These are phyloP conservation scores for Guyanaporus albipodus DNA, from an alignment of 768 basidiomycete species.

Conservation along the genomic window DNA sequence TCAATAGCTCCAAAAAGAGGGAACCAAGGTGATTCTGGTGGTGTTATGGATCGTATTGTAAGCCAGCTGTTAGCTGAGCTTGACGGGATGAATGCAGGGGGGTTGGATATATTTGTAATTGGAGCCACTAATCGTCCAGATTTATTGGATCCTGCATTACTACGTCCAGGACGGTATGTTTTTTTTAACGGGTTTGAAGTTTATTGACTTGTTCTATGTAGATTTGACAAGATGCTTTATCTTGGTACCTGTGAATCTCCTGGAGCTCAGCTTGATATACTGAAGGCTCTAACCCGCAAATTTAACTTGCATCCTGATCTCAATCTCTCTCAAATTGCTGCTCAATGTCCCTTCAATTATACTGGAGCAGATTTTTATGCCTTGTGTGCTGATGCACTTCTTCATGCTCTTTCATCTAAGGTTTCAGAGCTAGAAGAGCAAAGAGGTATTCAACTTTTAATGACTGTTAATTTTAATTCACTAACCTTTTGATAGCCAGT, in stretches of 20 bases:
- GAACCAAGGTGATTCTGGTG: conserved; percentile 93
- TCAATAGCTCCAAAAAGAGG: conserved; percentile 93
- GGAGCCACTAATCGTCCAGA: conserved; percentile 96
- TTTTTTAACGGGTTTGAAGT: neutral
- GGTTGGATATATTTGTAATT: conserved; percentile 84
- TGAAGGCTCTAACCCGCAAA: conserved; percentile 88
- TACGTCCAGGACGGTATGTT: conserved; percentile 80
- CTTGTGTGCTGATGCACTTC: conserved; percentile 91
- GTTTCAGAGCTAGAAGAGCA: conserved; percentile 74
- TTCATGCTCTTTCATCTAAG: conserved; percentile 90
- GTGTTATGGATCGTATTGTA: conserved; percentile 97
- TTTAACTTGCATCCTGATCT: conserved; percentile 75
- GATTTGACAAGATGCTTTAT: conserved; percentile 97
- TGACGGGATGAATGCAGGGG: conserved; percentile 78
- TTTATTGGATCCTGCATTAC: conserved; percentile 80
- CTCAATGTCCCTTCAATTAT: conserved; percentile 84
- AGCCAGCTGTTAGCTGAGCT: conserved; percentile 92
- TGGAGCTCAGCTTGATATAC: conserved; percentile 78
- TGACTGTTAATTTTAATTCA: neutral
- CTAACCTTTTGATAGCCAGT: conserved; percentile 1
- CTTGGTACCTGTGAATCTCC: conserved; percentile 89
- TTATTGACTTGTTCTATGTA: conserved; percentile 25
- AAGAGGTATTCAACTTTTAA: conserved; percentile 46
- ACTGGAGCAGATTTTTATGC: conserved; percentile 99
- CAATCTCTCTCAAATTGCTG: conserved; percentile 59